A percentile compares a stretch with the other conserved stretches of the same genome.
Conservation (phyloP, 2,329 filamentous ascomycete genomes). For the Madurella mycetomatis region DNA sequence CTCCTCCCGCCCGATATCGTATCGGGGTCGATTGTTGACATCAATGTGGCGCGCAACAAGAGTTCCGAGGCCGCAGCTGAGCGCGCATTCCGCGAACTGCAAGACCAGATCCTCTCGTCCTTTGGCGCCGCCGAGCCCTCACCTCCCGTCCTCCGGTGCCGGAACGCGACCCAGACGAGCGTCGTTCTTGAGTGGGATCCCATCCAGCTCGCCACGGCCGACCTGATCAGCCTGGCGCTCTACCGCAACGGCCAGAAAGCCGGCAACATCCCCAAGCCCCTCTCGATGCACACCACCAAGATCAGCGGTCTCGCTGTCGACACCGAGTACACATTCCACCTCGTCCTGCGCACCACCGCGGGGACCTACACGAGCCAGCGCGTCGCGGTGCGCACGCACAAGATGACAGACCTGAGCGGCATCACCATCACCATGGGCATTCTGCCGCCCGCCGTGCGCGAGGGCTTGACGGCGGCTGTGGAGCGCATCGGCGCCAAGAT, state of each 20-base stretch:
- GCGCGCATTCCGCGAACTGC: conserved; percentile 75
- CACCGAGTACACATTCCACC: conserved; percentile 91
- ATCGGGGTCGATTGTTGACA: conserved; percentile 96
- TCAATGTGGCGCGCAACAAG: conserved; percentile 85
- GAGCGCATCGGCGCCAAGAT: conserved; percentile 90
- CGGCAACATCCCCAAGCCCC: conserved; percentile 83
- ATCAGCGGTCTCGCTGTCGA: conserved; percentile 95
- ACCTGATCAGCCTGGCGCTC: conserved; percentile 80
- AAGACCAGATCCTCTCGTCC: conserved; percentile 78
- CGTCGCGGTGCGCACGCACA: conserved; percentile 84
- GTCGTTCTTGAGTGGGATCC: conserved; percentile 98
- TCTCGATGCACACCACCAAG: conserved; percentile 90
- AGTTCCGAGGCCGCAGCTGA: conserved; percentile 71
- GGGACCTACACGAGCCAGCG: conserved; percentile 82
- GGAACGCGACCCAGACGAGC: conserved; percentile 97
- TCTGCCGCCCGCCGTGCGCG: conserved; percentile 67
- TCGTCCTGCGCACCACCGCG: conserved; percentile 84
- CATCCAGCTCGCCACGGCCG: conserved; percentile 85
- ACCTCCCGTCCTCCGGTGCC: conserved; percentile 77
- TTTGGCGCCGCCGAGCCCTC: conserved; percentile 79
- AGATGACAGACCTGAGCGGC: conserved; percentile 95
- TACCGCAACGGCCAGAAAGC: conserved; percentile 97
- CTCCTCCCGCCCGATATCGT: conserved; percentile 92
- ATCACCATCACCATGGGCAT: conserved; percentile 92
- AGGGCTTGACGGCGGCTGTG: conserved; percentile 69